Percentiles rank a stretch among this genome's conserved stretches.
Evolutionary conservation across 2,329 filamentous ascomycete species (phyloP).

Genomic region (Epicoccum nigrum): DNA sequence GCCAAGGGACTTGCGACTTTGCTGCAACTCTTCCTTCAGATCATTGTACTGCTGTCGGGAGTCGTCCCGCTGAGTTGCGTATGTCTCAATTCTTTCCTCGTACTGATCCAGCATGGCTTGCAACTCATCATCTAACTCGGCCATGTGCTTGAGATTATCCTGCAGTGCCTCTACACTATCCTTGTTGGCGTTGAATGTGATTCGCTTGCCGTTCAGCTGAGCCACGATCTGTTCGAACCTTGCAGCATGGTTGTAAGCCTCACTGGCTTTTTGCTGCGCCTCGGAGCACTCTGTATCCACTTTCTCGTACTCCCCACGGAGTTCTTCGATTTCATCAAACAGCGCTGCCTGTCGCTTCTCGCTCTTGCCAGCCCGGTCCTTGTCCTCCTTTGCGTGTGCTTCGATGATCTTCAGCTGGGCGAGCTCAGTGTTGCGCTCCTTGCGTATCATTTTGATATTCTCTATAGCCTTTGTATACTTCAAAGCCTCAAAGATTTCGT

Average conservation of each 20-base stretch:
- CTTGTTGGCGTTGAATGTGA: slow-evolving; percentile 73
- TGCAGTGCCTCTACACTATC: slow-evolving; percentile 73
- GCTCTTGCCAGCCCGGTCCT: slow-evolving; percentile 77
- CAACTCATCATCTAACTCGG: slow-evolving; percentile 78
- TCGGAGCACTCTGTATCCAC: slow-evolving; percentile 44
- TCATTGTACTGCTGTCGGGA: slow-evolving; percentile 70
- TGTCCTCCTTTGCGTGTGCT: slow-evolving; percentile 78
- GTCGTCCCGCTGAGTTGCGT: slow-evolving; percentile 66
- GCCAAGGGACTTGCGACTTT: slow-evolving; percentile 51
- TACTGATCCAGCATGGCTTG: slow-evolving; percentile 76
- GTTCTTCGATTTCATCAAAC: slow-evolving; percentile 67
- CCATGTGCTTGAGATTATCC: slow-evolving; percentile 74
- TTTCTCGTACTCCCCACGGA: slow-evolving; percentile 32
- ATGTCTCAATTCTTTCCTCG: slow-evolving; percentile 72
- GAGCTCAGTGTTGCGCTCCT: slow-evolving; percentile 80
- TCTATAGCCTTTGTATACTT: slow-evolving; percentile 98
- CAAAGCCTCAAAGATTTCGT: slow-evolving; percentile 95
- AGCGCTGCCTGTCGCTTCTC: slow-evolving; percentile 62
- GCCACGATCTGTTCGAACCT: slow-evolving; percentile 77
- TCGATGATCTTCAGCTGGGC: slow-evolving; percentile 75
- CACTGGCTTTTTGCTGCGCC: slow-evolving; percentile 59
- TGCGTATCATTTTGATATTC: slow-evolving; percentile 85
- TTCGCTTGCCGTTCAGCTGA: slow-evolving; percentile 75
- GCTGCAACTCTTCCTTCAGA: slow-evolving; percentile 61
- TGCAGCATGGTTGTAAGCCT: slow-evolving; percentile 75